Evolutionary conservation across 306 rosid species (phyloP), one percentile per base, ranked within the genome.

Genomic region (Cucurbita moschata): DNA sequence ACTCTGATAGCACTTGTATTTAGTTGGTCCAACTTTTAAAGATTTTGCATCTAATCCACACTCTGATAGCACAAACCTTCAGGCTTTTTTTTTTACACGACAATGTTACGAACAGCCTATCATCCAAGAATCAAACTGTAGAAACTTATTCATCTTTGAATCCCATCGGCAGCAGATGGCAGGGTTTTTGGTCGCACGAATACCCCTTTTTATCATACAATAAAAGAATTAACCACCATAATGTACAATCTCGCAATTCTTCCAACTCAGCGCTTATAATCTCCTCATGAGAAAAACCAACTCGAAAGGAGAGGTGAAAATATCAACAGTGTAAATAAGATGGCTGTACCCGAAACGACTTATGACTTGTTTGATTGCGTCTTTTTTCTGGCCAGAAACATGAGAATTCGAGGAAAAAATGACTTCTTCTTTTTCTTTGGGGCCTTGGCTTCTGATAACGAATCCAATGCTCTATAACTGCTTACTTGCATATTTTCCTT

Each of bases 401-500:
- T 89, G 72, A 91, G 83, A 78, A 95, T 82, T 75, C 99, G 84
- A 0, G 97, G 99, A 76, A 95, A 85, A 21, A 91, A 68, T 8
- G 99, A 78, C 76, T 26, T 89, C 84, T 82, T 94, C 81, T 90
- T 91, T 86, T 85, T 95, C 86, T 84, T 95, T 60, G 83, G 90
- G 44, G 62, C 54, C 84, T 71, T 88, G 39, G 79, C 7, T 23
- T 95, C 99, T 54, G 89, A 79, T 38, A 89, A 87, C 62, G 85
- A 74, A 82, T 70, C 87, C 63, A 65, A 38, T 68, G 82, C 89
- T 30, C 77, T 76, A 53, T 10, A 51, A 71, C 39, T 76, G 73
- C 39, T 74, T 79, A 50, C 79, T 26, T 73, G 79, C 26, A 14
- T 61, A 54, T 78, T 37, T 8, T 76, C 56, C 79, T 79, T 84